Percentiles rank a stretch among this genome's conserved stretches.
These are phyloP conservation scores for Melastoma candidum DNA, from an alignment of 441 rosid species.

Conservation along the genomic window DNA sequence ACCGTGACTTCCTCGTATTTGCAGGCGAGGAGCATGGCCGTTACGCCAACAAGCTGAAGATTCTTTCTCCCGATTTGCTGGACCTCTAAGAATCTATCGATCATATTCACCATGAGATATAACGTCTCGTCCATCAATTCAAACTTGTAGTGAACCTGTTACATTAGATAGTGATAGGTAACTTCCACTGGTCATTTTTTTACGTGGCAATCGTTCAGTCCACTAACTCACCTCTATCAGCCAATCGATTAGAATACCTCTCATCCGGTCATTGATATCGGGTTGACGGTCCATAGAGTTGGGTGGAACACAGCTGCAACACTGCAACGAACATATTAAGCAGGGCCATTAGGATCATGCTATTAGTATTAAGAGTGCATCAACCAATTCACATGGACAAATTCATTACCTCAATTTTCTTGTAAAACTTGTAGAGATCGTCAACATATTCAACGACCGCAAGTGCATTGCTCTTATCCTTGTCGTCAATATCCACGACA, in stretches of 20 bases:
- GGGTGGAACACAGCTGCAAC: conserved; percentile 43
- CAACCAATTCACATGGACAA: no score
- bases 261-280: conserved; percentile 87
- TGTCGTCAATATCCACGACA: conserved; percentile 51
- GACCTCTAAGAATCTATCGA: conserved; percentile 68
- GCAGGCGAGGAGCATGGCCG: conserved; percentile 91
- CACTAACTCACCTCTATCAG: conserved; percentile 58
- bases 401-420: conserved; percentile 33
- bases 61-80: conserved; percentile 65
- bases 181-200: background rate
- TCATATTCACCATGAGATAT: conserved; percentile 68
- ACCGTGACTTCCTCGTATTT: conserved; percentile 94
- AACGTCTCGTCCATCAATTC: conserved; percentile 97
- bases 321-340: conserved; percentile 23
- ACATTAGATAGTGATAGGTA: conserved; percentile 13
- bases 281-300: conserved; percentile 61
- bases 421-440: conserved; percentile 49
- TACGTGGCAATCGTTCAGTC: background rate
- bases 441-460: conserved; percentile 76
- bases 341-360: no score
- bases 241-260: conserved; percentile 93
- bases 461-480: conserved; percentile 53
- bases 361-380: no score
- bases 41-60: conserved; percentile 88
- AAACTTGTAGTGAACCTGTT: conserved; percentile 93